Base-by-base conservation (phyloP, 768 basidiomycete genomes). In the Glaciozyma antarctica region DNA sequence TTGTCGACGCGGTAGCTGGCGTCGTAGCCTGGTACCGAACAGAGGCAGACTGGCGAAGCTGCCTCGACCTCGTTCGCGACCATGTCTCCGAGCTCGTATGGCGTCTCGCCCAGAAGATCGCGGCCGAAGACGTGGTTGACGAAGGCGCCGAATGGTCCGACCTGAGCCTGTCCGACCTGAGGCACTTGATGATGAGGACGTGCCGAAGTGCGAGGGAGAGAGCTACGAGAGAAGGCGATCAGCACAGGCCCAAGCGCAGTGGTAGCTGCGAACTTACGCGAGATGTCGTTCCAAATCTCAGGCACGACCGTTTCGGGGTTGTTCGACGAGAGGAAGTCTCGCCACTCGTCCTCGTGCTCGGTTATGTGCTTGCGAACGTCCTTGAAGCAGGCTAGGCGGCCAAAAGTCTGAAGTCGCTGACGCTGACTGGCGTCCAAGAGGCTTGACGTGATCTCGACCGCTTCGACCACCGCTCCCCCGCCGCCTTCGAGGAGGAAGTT, bases 1-100 rank as follows among this genome's bases (percentile, higher is more conserved):
- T 86, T 86, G 72, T 95, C 92, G 47, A 95, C 89, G 57, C 88
- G 85, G 76, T 93, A 98, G 76, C 92, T 94, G n/a, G 95, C 95
- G 75, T 99, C 95, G 74, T 95, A 94, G 21, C 95, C 95, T 3
- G 90, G 85, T 5, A 99, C 91, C 9, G 94, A 97, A 38, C 92
- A 84, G 57, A 99, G 80, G 5, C 91, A 88, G 30, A 98, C 79
- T 2, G 95, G 93, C 0, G 90, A 90, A 5, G 83, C 81, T 3
- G 91, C 82, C 5, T 83, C 81, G 41, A 92, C 83, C 75, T 98
- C 91, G 72, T 87, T 82, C 10, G 80, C 71, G 32, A 97, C 90
- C 80, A 97, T 86, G 13, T 77, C 76, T 24, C 82, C 81, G 32
- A 99, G 83, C 61, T 92, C 87, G 75, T 85, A 89, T 53, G 80